phyloP scores from a whole-genome alignment of 1,139 yeast genomes.

The Pichia sp. region DNA sequence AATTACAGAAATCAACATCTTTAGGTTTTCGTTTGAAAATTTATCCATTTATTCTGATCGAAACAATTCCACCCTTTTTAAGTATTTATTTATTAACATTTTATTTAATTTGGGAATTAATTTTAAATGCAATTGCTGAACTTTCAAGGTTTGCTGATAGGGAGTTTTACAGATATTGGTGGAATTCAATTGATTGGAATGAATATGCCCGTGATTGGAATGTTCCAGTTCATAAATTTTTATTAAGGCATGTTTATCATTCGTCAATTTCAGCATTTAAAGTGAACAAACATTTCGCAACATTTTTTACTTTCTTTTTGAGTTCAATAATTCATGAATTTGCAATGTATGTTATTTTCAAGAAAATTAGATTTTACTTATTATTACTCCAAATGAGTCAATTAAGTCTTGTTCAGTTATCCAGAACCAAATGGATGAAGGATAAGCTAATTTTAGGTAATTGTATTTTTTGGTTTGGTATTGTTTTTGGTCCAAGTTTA shows the following conservation, averaged over 20 bases:
- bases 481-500: slow-evolving; percentile 83
- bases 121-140: slow-evolving; percentile 83
- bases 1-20: slow-evolving; percentile 40
- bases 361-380: slow-evolving; percentile 72
- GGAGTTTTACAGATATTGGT: slow-evolving; percentile 93
- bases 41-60: slow-evolving; percentile 62
- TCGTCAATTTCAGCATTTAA: slow-evolving; percentile 75
- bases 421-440: slow-evolving; percentile 46
- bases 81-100: slow-evolving; percentile 72
- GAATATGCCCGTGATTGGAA: slow-evolving; percentile 95
- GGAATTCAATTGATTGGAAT: slow-evolving; percentile 94
- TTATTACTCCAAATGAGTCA: slow-evolving; percentile 79
- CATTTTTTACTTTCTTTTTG: slow-evolving; percentile 71
- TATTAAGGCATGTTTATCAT: slow-evolving; percentile 89
- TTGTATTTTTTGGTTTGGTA: slow-evolving; percentile 85
- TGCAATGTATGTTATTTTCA: slow-evolving; percentile 85
- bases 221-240: slow-evolving; percentile 85
- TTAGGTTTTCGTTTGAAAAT: slow-evolving; percentile 39
- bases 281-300: slow-evolving; percentile 60
- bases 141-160: slow-evolving; percentile 81
- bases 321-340: slow-evolving; percentile 84
- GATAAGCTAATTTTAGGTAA: slow-evolving; percentile 64
- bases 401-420: slow-evolving; percentile 55
- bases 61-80: slow-evolving; percentile 73
- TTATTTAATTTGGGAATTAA: slow-evolving; percentile 92